A percentile compares a stretch with the other conserved stretches of the same genome.
These are phyloP conservation scores for Sporopachydermia lactativora DNA, from an alignment of 805 yeast species.

Conservation along the genomic window DNA sequence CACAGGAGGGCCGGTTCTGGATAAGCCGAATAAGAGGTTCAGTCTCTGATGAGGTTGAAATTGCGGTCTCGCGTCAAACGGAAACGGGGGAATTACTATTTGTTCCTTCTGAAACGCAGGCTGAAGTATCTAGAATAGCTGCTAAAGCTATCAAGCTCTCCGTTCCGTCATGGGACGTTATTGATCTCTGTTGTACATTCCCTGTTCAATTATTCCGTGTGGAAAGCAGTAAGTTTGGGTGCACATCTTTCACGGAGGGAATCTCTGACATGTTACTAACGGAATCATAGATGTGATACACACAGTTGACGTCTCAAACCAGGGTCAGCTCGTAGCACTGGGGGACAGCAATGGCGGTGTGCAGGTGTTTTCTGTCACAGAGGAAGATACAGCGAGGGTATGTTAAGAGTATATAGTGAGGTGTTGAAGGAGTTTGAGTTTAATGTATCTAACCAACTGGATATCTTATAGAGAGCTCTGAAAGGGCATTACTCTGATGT, in stretches of 20 bases:
- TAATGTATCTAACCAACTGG: constrained; percentile 5
- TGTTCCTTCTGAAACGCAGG: too few relatives aligned
- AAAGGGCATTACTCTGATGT: constrained; percentile 41
- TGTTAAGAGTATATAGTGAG: too few relatives aligned
- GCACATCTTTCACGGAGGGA: too few relatives aligned
- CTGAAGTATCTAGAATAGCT: constrained; percentile 9
- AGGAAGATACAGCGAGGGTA: constrained; percentile 2
- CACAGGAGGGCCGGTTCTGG: too few relatives aligned
- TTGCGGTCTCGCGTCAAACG: too few relatives aligned
- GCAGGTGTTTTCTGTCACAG: constrained; percentile 11
- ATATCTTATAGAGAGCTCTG: constrained; percentile 10
- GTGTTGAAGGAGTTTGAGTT: too few relatives aligned
- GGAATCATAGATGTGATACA: constrained; percentile 12
- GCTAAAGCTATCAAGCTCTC: constrained; percentile 5
- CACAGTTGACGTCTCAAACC: constrained; percentile 21
- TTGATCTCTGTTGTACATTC: constrained; percentile 4
- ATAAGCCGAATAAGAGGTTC: too few relatives aligned
- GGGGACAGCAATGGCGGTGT: constrained; percentile 25
- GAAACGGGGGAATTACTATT: too few relatives aligned
- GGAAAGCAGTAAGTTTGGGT: constrained; percentile 5
- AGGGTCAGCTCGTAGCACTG: constrained; percentile 15
- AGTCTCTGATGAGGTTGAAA: too few relatives aligned
- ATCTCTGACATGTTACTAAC: constrained; percentile 6
- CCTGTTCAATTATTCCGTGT: background rate
- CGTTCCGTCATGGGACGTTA: constrained; percentile 4